A percentile compares a stretch with the other conserved stretches of the same genome.
Conservation (phyloP, 108 stramenopile genomes). For the Nitzschia sp. region DNA sequence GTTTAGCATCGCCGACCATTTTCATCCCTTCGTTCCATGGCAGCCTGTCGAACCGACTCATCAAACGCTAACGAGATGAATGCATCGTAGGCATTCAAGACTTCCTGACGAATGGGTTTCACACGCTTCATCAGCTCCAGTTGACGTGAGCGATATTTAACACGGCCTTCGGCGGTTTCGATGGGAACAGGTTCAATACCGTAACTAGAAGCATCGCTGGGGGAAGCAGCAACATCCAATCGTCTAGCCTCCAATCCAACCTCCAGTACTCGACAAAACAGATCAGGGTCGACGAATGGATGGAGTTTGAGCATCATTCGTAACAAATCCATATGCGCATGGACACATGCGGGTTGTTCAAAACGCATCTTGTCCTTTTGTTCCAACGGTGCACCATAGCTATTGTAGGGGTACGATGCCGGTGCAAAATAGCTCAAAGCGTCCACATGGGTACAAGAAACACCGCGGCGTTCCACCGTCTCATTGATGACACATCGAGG, state of each 20-base stretch:
- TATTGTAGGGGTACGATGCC: conserved; percentile 74
- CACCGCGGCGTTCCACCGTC: conserved; percentile 77
- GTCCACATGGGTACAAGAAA: conserved; percentile 92
- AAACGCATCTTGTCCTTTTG: conserved; percentile 60
- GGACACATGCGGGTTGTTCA: conserved; percentile 72
- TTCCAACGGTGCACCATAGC: conserved; percentile 50
- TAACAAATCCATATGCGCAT: conserved; percentile 94
- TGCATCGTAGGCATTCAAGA: conserved; percentile 51
- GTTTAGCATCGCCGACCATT: too few species aligned
- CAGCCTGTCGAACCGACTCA: background rate
- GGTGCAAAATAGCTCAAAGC: conserved; percentile 92
- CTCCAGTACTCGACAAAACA: conserved; percentile 58
- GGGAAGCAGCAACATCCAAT: conserved; percentile 90
- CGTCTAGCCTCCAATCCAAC: conserved; percentile 73
- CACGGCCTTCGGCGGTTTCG: conserved; percentile 84
- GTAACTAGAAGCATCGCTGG: conserved; percentile 79
- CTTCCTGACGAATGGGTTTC: conserved; percentile 47
- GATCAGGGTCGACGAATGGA: conserved; percentile 62
- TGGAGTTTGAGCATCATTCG: conserved; percentile 80
- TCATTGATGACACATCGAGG: conserved; percentile 66
- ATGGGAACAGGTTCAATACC: conserved; percentile 62
- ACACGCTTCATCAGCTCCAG: conserved; percentile 55
- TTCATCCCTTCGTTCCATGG: too few species aligned
- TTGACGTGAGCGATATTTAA: conserved; percentile 63
- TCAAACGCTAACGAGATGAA: conserved; percentile 57